Evolutionary conservation across 2,329 filamentous ascomycete genomes (phyloP).

Genomic region (Penicillium brasilianum): DNA sequence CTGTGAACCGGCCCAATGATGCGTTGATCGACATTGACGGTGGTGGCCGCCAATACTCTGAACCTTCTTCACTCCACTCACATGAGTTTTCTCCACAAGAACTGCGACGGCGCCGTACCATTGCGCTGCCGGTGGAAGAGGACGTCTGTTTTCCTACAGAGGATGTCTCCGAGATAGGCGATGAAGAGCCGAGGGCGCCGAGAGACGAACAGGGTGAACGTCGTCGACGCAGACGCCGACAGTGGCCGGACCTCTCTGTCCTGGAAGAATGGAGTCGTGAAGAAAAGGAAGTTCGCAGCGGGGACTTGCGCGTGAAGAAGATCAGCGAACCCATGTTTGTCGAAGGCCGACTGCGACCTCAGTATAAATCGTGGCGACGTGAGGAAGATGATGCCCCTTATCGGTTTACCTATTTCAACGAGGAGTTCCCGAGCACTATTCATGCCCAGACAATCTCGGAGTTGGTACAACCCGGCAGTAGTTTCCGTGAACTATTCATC

Average conservation of each 20-base stretch:
- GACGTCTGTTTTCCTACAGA: constrained; percentile 92
- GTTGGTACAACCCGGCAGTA: constrained; percentile 80
- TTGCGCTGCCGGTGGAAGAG: constrained; percentile 71
- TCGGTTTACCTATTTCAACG: constrained; percentile 98
- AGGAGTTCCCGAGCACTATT: constrained; percentile 93
- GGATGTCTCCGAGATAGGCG: constrained; percentile 79
- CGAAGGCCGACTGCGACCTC: constrained; percentile 82
- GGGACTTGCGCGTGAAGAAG: constrained; percentile 83
- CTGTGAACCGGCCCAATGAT: constrained; percentile 41
- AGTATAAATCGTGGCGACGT: constrained; percentile 80
- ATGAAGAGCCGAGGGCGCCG: constrained; percentile 65
- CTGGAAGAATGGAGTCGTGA: constrained; percentile 88
- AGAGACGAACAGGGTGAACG: constrained; percentile 49
- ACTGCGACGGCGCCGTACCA: constrained; percentile 59
- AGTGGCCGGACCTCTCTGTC: constrained; percentile 84
- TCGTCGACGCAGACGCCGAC: constrained; percentile 66
- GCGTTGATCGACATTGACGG: constrained; percentile 53
- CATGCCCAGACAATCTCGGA: constrained; percentile 96
- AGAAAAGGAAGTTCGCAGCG: constrained; percentile 85
- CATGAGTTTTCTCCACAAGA: constrained; percentile 44
- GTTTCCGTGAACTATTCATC: constrained; percentile 86
- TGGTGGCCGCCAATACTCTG: constrained; percentile 29
- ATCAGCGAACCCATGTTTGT: constrained; percentile 93
- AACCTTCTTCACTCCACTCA: constrained; percentile 48
- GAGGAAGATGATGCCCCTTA: constrained; percentile 90